Evolutionary conservation across 345 rosid genomes (phyloP), one percentile per base, ranked within the genome.

Genomic region (Populus nigra): DNA sequence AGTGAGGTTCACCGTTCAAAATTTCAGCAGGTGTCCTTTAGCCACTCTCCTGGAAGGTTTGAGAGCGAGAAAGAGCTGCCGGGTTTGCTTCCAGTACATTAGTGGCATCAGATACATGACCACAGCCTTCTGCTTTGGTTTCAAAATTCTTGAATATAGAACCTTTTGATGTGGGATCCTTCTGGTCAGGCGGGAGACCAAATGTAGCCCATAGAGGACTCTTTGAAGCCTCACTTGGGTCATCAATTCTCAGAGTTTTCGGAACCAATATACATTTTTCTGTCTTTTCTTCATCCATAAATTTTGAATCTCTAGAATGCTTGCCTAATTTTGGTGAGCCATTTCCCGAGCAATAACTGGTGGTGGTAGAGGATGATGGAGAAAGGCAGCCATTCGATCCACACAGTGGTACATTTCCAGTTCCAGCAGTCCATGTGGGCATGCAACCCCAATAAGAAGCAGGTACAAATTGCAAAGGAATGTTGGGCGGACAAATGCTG

Each of bases 121-220:
- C 65, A 70, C 85, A 80, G 31, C 80, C 83, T 39, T 78, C 84
- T 16, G 72, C 77, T 84, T 82, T 80, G 53, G 81, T 63, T 59
- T 79, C 80, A n/a, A 79, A 79, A 70, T 82, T 75, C 72, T 75
- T 88, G 76, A 87, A 85, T 50, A 82, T 67, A 15, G 81, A 65
- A 57, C 78, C 82, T 59, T 75, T 73, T 67, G 82, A 20, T 73
- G 55, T 20, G 77, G 78, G 78, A 82, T 74, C 80, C 73, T 84
- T 88, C 79, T 80, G 77, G 33, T 89, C 97, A 36, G 88, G 87
- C 81, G 85, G 85, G 67, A 88, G 87, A 74, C 94, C 95, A 0
- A 93, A 81, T 18, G 97, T 85, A 65, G 86, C 87, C 97, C 94
- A 88, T 83, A 89, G 89, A 9, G 94, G 91, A 84, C 94, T 91